Conservation (phyloP, 257 asterid species). For the Cordia subcordata region DNA sequence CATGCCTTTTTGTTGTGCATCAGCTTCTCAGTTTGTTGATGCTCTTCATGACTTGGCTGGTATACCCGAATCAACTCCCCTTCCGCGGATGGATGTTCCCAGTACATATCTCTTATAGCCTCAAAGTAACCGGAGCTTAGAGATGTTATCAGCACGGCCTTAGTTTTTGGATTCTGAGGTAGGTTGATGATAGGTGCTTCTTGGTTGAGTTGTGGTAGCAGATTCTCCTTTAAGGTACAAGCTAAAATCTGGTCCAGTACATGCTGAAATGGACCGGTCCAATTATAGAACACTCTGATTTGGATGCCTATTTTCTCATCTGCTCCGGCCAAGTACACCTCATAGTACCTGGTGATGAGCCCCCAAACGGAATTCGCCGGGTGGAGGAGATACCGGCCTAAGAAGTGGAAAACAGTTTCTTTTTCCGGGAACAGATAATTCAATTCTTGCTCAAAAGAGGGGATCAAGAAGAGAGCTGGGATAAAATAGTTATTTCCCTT, state of each 20-base stretch:
- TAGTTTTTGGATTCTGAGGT: slow-evolving; percentile 24
- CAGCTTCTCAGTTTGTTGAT: slow-evolving; percentile 47
- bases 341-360: slow-evolving; percentile 50
- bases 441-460: slow-evolving; percentile 51
- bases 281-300: slow-evolving; percentile 40
- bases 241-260: slow-evolving; percentile 50
- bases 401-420: slow-evolving; percentile 62
- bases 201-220: slow-evolving; percentile 38
- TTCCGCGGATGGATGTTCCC: slow-evolving; percentile 50
- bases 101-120: slow-evolving; percentile 47
- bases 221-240: slow-evolving; percentile 47
- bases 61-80: slow-evolving; percentile 48
- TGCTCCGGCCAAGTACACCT: slow-evolving; percentile 49
- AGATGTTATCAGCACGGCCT: slow-evolving; percentile 55
- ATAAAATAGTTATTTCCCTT: slow-evolving; percentile 57
- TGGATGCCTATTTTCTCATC: slow-evolving; percentile 67
- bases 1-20: slow-evolving; percentile 54
- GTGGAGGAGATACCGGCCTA: slow-evolving; percentile 70
- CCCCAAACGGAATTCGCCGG: slow-evolving; percentile 79
- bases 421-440: slow-evolving; percentile 58
- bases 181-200: slow-evolving; percentile 14
- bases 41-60: slow-evolving; percentile 63
- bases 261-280: slow-evolving; percentile 36
- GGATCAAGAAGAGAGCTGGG: slow-evolving; percentile 65
- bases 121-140: slow-evolving; percentile 52